Evolutionary conservation across 2,329 filamentous ascomycete species (phyloP).

Genomic region (Nigrospora sphaerica): DNA sequence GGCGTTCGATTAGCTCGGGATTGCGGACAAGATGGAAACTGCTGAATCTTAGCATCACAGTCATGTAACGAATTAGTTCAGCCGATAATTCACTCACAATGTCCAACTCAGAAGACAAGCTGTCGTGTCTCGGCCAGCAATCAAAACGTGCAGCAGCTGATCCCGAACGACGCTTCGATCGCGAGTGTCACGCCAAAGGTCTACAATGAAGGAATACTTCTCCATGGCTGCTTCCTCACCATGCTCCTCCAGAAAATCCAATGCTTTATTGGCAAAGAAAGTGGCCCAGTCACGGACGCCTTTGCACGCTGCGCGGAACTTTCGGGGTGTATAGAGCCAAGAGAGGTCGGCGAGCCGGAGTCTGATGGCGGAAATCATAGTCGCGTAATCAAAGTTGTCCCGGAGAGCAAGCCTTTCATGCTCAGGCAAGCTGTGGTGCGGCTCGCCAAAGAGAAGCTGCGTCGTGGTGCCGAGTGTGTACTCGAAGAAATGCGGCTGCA

Average conservation of each 20-base stretch:
- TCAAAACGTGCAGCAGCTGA: slow-evolving; percentile 11
- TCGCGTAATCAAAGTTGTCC: slow-evolving; percentile 13
- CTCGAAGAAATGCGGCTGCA: slow-evolving; percentile 14
- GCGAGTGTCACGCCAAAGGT: slow-evolving; percentile 11
- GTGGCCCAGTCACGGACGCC: slow-evolving; percentile 12
- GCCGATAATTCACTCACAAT: slow-evolving; percentile 4
- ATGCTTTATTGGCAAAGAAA: slow-evolving; percentile 23
- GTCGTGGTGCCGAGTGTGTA: slow-evolving; percentile 15
- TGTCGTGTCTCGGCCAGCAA: slow-evolving; percentile 13
- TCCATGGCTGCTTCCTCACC: slow-evolving; percentile 12
- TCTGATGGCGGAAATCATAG: slow-evolving; percentile 4
- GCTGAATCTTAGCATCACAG: neutral
- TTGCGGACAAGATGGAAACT: slow-evolving; percentile 13
- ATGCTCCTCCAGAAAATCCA: slow-evolving; percentile 4
- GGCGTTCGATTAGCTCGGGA: slow-evolving; percentile 5
- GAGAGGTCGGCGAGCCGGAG: slow-evolving; percentile 9
- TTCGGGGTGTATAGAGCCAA: slow-evolving; percentile 7
- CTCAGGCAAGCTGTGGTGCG: slow-evolving; percentile 10
- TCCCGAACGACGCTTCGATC: slow-evolving; percentile 7
- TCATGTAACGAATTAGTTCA: neutral
- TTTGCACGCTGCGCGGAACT: slow-evolving; percentile 7
- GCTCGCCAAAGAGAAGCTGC: slow-evolving; percentile 13
- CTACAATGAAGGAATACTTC: slow-evolving; percentile 37
- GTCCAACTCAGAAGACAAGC: slow-evolving; percentile 12
- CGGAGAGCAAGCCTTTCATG: slow-evolving; percentile 7